These are phyloP conservation scores for Kwoniella sp. DNA, from an alignment of 768 basidiomycete genomes.

Conservation along the genomic window DNA sequence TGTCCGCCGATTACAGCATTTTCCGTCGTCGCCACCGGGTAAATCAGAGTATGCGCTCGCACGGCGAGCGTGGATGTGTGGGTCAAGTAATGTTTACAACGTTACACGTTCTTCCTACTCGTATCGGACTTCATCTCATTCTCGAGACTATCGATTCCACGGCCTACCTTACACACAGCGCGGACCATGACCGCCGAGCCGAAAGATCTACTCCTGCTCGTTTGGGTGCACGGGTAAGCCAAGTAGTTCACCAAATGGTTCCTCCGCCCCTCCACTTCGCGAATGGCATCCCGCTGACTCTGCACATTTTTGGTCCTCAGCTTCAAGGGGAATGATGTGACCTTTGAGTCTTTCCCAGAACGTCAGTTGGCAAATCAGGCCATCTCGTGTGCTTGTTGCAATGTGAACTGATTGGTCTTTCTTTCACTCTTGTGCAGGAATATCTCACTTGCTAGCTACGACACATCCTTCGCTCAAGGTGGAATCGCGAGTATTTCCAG, in stretches of 20 bases:
- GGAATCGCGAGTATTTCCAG: slow-evolving; percentile 81
- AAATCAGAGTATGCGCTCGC: too few relatives aligned
- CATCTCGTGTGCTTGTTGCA: not conserved
- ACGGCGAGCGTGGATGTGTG: too few relatives aligned
- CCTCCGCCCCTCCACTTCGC: not conserved
- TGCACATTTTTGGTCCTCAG: slow-evolving; percentile 21
- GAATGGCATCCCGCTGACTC: not conserved
- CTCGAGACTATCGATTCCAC: too few relatives aligned
- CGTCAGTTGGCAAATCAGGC: slow-evolving; percentile 54
- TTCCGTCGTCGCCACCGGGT: not conserved
- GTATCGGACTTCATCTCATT: too few relatives aligned
- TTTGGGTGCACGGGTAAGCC: slow-evolving; percentile 57
- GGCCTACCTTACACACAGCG: too few relatives aligned
- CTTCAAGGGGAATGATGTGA: slow-evolving; percentile 58
- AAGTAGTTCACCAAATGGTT: too few relatives aligned
- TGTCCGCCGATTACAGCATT: not conserved
- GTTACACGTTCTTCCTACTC: not conserved
- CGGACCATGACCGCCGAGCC: not conserved
- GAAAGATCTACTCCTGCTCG: slow-evolving; percentile 52
- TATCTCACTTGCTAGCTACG: slow-evolving; percentile 74
- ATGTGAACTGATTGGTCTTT: not conserved
- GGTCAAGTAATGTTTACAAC: not conserved
- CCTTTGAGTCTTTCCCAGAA: slow-evolving; percentile 67
- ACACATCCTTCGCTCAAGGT: slow-evolving; percentile 64
- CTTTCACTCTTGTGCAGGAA: slow-evolving; percentile 34